Conservation (phyloP, 441 rosid species). For the Euphorbia schlechtendalii region DNA sequence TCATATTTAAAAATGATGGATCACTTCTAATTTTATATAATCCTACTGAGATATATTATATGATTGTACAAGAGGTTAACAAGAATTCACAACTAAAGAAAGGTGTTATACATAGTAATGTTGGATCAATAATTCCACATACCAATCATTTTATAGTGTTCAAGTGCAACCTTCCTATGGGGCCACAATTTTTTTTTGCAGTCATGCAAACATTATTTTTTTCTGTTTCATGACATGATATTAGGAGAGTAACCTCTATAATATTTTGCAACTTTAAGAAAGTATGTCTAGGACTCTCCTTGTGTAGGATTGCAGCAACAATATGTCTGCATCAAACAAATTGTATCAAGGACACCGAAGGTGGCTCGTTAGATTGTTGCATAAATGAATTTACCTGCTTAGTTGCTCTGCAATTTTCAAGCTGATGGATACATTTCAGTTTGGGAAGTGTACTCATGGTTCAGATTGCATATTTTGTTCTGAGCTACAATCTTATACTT, state of each 20-base stretch:
- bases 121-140: too few species aligned
- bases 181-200: too few species aligned
- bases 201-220: too few species aligned
- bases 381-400: neutral
- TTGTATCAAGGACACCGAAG: neutral
- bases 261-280: neutral
- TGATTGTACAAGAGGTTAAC: neutral
- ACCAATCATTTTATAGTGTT: too few species aligned
- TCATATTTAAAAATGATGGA: neutral
- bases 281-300: neutral
- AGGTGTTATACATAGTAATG: too few species aligned
- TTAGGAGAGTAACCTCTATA: neutral
- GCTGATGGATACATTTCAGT: neutral
- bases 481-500: neutral
- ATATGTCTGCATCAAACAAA: neutral
- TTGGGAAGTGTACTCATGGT: neutral
- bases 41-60: neutral
- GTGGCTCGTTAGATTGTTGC: neutral
- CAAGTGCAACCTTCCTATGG: too few species aligned
- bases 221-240: neutral
- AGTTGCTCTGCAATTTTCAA: neutral
- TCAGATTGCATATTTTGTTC: neutral
- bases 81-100: too few species aligned
- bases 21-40: neutral
- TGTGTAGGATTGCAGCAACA: neutral